These are phyloP conservation scores for Nicotiana benthamiana DNA, from an alignment of 257 asterid genomes.

Conservation along the genomic window DNA sequence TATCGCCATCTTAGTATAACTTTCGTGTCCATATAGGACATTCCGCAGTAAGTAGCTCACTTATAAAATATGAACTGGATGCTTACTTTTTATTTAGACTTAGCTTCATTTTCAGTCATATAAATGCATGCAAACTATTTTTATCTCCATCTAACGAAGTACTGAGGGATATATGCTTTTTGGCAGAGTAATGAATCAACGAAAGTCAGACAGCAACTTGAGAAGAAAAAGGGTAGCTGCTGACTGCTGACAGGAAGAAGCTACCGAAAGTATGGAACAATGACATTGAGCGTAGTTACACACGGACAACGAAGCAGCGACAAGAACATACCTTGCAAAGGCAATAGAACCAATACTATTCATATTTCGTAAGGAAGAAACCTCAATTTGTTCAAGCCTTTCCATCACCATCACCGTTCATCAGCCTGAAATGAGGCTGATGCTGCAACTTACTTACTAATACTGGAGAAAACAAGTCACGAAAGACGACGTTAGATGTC, in stretches of 20 bases:
- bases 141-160: no score
- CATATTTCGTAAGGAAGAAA: neutral
- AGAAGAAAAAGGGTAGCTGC: conserved; percentile 9
- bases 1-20: no score
- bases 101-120: no score
- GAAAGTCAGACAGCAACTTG: neutral
- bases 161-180: neutral
- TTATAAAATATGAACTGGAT: no score
- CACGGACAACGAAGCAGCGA: conserved; percentile 27
- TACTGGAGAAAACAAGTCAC: neutral
- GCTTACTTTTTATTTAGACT: no score
- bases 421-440: neutral
- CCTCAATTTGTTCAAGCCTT: neutral
- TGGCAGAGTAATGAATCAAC: neutral
- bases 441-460: neutral
- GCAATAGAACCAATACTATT: conserved; percentile 18
- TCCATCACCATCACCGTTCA: neutral
- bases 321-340: conserved; percentile 27
- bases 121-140: no score
- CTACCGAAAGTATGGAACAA: neutral
- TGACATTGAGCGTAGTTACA: conserved; percentile 9
- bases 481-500: neutral
- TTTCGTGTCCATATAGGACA: no score
- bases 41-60: no score
- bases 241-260: neutral